Conservation (phyloP, 2,329 filamentous ascomycete species). For the Sarocladium kiliense region DNA sequence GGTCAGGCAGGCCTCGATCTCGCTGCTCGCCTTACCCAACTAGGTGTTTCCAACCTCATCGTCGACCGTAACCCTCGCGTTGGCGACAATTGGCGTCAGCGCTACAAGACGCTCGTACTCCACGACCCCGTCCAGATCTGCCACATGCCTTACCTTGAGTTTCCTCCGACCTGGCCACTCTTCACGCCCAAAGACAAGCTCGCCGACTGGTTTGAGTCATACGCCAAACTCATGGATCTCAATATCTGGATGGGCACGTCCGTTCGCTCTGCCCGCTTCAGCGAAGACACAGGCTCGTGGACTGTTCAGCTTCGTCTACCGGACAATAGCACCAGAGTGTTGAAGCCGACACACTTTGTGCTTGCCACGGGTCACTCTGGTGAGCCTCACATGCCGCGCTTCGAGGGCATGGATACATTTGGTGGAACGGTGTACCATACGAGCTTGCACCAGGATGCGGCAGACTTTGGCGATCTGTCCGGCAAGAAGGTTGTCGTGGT, state of each 20-base stretch:
- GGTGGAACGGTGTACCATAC: constrained; percentile 44
- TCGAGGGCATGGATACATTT: constrained; percentile 55
- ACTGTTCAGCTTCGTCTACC: constrained; percentile 46
- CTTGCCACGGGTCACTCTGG: constrained; percentile 65
- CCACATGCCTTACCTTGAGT: constrained; percentile 55
- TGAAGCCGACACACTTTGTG: constrained; percentile 59
- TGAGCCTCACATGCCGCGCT: constrained; percentile 53
- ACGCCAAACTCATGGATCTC: constrained; percentile 56
- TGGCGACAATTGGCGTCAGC: constrained; percentile 54
- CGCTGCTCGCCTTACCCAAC: constrained; percentile 41
- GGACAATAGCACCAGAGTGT: constrained; percentile 34
- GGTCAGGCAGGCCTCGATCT: constrained; percentile 30
- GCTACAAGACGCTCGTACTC: constrained; percentile 52
- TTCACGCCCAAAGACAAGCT: constrained; percentile 66
- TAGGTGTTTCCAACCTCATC: constrained; percentile 36
- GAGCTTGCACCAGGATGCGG: constrained; percentile 33
- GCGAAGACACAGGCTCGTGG: constrained; percentile 46
- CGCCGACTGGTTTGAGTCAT: constrained; percentile 58
- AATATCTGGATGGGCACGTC: constrained; percentile 51
- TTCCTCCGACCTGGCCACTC: constrained; percentile 57
- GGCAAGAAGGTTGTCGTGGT: constrained; percentile 60
- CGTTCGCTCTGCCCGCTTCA: constrained; percentile 35
- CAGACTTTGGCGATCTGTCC: constrained; percentile 2
- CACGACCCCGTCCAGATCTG: constrained; percentile 59
- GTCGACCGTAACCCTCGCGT: constrained; percentile 35